These are phyloP conservation scores for Simmondsia chinensis DNA, from an alignment of 148 eudicot genomes.

Conservation along the genomic window DNA sequence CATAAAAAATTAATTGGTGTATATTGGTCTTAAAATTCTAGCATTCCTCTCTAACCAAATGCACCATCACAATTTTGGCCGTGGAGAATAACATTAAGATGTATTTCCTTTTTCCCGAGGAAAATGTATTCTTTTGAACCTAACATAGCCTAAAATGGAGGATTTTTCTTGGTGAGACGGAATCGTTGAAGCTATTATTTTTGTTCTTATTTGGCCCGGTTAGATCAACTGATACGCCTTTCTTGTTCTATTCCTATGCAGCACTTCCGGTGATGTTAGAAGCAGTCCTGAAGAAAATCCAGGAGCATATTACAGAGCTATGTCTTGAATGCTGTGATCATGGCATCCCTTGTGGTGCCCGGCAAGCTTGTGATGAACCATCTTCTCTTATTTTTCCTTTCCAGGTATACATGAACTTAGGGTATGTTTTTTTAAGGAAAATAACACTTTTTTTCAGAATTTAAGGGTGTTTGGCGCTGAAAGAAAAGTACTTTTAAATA, in stretches of 20 bases:
- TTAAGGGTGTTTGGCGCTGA: no score
- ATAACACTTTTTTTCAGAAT: no score
- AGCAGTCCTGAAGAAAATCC: slow-evolving; percentile 64
- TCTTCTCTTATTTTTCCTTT: slow-evolving; percentile 92
- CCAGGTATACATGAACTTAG: slow-evolving; percentile 57
- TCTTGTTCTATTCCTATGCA: slow-evolving; percentile 22
- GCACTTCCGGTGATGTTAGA: slow-evolving; percentile 77
- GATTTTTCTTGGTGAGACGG: not conserved
- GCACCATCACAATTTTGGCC: no score
- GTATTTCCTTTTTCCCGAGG: no score
- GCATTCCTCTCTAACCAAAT: no score
- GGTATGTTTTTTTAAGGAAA: no score
- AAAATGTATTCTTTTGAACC: no score
- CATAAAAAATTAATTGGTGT: no score
- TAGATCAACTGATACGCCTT: slow-evolving; percentile 6
- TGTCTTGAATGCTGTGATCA: slow-evolving; percentile 92
- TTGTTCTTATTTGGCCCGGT: not conserved
- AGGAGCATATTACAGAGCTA: slow-evolving; percentile 85
- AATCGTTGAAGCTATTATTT: not conserved
- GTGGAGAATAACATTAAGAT: no score
- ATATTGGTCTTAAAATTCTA: no score
- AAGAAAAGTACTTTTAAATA: no score
- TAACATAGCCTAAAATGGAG: no score
- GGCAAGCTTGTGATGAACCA: slow-evolving; percentile 74
- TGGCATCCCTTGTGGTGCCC: slow-evolving; percentile 91